Percentiles rank a stretch among this genome's conserved stretches.
These are phyloP conservation scores for Lodderomyces parapsilosis DNA, from an alignment of 1,139 yeast species.

Conservation along the genomic window DNA sequence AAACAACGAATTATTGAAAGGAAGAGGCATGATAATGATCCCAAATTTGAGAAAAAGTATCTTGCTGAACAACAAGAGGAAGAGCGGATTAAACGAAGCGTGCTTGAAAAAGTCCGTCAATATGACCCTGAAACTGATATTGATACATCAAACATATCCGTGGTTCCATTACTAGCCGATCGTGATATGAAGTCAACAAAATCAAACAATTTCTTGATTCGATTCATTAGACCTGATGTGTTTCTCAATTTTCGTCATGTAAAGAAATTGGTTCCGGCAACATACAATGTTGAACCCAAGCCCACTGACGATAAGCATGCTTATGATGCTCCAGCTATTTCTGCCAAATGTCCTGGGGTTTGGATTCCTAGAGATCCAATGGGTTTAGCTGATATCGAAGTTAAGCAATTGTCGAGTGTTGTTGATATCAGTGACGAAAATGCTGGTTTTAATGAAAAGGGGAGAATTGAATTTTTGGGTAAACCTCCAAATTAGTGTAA, in stretches of 20 bases:
- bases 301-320: constrained; percentile 36
- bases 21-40: constrained; percentile 12
- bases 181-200: constrained; percentile 38
- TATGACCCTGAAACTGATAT: constrained; percentile 13
- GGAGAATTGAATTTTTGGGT: constrained; percentile 52
- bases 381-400: constrained; percentile 69
- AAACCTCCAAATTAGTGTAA: constrained; percentile 49
- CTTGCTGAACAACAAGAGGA: constrained; percentile 17
- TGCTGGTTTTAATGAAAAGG: constrained; percentile 61
- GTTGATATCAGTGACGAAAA: constrained; percentile 62
- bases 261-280: constrained; percentile 54
- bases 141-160: constrained; percentile 7
- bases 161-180: constrained; percentile 55
- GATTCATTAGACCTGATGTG: constrained; percentile 66
- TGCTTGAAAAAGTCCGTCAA: constrained; percentile 13
- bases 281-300: constrained; percentile 31
- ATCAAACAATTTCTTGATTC: constrained; percentile 32
- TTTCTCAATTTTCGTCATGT: constrained; percentile 57
- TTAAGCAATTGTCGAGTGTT: constrained; percentile 45
- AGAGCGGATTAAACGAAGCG: constrained; percentile 14
- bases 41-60: constrained; percentile 9
- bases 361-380: constrained; percentile 89
- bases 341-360: constrained; percentile 63
- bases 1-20: constrained; percentile 30
- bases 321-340: constrained; percentile 71